Evolutionary conservation across 2,329 filamentous ascomycete genomes (phyloP).

Genomic region (Periconia sp.): DNA sequence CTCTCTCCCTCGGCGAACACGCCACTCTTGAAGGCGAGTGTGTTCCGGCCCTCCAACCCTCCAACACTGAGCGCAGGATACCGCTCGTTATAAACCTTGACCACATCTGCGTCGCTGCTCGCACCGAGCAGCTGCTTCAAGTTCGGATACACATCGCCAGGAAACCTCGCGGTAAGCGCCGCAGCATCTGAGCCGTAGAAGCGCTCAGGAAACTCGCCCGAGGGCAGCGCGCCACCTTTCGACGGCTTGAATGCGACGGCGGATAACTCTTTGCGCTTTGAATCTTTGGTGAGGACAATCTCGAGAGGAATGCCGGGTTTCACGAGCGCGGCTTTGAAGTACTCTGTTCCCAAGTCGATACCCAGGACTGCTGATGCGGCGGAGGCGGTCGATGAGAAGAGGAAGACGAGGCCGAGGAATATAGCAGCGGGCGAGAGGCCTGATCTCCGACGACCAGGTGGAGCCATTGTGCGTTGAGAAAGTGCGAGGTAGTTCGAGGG

Average conservation of each 20-base stretch:
- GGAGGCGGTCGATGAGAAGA: slow-evolving; percentile 63
- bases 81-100: slow-evolving; percentile 73
- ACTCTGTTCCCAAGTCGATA: slow-evolving; percentile 93
- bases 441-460: slow-evolving; percentile 52
- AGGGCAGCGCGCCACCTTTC: slow-evolving; percentile 65
- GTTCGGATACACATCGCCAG: slow-evolving; percentile 92
- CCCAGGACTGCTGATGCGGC: slow-evolving; percentile 82
- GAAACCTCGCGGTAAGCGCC: slow-evolving; percentile 84
- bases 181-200: slow-evolving; percentile 91
- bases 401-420: slow-evolving; percentile 59
- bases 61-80: slow-evolving; percentile 81
- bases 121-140: slow-evolving; percentile 90
- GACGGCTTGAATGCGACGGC: slow-evolving; percentile 92
- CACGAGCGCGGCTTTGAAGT: slow-evolving; percentile 93
- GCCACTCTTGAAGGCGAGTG: slow-evolving; percentile 81
- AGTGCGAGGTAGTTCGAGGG: slow-evolving; percentile 11
- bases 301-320: slow-evolving; percentile 97
- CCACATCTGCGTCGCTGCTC: slow-evolving; percentile 60
- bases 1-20: slow-evolving; percentile 71
- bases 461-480: slow-evolving; percentile 53
- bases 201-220: slow-evolving; percentile 76
- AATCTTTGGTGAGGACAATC: slow-evolving; percentile 97
- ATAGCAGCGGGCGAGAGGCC: slow-evolving; percentile 51
- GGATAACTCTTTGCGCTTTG: slow-evolving; percentile 90
- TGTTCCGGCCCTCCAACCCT: slow-evolving; percentile 62